Percentiles rank a stretch among this genome's conserved stretches.
Evolutionary conservation across 257 asterid genomes (phyloP).

Genomic region (Solanum arcanum): DNA sequence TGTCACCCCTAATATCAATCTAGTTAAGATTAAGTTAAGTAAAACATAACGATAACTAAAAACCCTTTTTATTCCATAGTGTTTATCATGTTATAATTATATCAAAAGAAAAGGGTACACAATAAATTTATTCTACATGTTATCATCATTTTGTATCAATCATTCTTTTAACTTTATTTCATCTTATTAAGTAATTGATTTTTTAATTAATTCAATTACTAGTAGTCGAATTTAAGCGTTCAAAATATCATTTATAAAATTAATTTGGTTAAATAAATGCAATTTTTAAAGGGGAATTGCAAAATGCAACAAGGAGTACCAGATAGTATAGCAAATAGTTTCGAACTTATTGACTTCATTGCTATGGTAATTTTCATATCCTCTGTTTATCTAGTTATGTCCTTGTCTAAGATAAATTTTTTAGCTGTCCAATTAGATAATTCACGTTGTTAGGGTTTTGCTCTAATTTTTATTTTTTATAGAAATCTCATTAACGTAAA

Average conservation of each 20-base stretch:
- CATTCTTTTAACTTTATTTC: not conserved
- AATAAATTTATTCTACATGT: not conserved
- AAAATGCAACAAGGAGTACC: not conserved
- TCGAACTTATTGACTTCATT: not conserved
- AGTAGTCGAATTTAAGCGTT: not conserved
- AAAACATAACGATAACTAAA: not conserved
- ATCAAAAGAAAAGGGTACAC: not conserved
- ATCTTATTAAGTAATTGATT: not conserved
- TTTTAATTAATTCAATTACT: not conserved
- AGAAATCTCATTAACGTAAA: too few relatives aligned
- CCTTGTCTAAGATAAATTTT: too few relatives aligned
- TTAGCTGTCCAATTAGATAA: not conserved
- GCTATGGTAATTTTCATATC: not conserved
- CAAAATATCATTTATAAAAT: not conserved
- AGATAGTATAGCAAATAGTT: not conserved
- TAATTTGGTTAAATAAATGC: not conserved
- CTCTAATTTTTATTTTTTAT: too few relatives aligned
- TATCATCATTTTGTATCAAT: not conserved
- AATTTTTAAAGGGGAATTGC: not conserved
- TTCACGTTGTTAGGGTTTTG: too few relatives aligned
- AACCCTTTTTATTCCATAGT: not conserved
- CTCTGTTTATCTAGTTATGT: not conserved
- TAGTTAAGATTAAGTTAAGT: not conserved
- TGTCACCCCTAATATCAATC: not conserved
- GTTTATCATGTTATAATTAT: not conserved